Conservation (phyloP, 176 grass and related monocot genomes). For the Pharus latifolius region DNA sequence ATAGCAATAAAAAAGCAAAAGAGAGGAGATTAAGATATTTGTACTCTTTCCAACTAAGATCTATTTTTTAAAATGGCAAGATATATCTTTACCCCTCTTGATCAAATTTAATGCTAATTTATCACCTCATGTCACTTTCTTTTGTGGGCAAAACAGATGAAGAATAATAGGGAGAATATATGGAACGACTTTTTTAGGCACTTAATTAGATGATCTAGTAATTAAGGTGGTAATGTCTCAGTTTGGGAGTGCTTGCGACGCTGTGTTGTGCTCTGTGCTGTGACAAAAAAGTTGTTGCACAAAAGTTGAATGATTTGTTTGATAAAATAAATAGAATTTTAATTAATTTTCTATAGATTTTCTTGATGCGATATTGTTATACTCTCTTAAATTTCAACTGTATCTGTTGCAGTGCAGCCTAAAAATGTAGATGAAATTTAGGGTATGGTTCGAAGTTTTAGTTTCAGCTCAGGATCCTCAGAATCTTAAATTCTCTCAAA, state of each 20-base stretch:
- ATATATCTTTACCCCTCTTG: conserved; percentile 6
- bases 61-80: conserved; percentile 1
- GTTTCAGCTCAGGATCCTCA: no score
- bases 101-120: conserved; percentile 14
- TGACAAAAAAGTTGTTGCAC: neutral
- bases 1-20: neutral
- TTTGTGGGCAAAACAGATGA: neutral
- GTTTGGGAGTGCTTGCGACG: neutral
- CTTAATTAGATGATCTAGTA: no score
- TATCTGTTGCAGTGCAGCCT: neutral
- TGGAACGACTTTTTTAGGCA: no score
- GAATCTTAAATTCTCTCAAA: no score
- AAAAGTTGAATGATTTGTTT: neutral
- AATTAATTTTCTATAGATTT: neutral
- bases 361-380: neutral
- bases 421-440: neutral
- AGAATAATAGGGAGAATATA: conserved; percentile 35
- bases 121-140: conserved; percentile 9
- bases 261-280: neutral
- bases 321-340: neutral
- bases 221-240: no score
- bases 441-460: no score
- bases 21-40: neutral
- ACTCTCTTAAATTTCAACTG: neutral
- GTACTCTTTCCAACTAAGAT: conserved; percentile 3